Base-by-base conservation (phyloP, 352 stramenopile species). In the Pythium grandisporangium region DNA sequence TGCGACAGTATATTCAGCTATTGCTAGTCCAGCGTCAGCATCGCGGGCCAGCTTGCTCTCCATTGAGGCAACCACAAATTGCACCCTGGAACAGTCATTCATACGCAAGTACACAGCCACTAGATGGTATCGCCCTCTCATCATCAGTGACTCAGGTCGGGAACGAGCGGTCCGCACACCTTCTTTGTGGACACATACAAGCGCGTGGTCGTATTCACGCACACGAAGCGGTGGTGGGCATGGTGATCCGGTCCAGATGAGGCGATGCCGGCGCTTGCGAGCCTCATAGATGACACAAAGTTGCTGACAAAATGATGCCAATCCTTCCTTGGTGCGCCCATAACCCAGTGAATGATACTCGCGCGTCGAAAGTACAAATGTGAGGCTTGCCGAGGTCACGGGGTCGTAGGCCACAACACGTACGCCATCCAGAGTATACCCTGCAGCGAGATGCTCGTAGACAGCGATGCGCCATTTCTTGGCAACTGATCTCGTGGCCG, bases 131-230 rank as follows among this genome's bases (percentile, higher is more conserved):
- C n/a, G n/a, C n/a, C n/a, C n/a, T n/a, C n/a, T n/a, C n/a, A n/a
- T n/a, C n/a, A n/a, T n/a, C n/a, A n/a, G n/a, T n/a, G n/a, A n/a
- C n/a, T n/a, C n/a, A n/a, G n/a, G n/a, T n/a, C n/a, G n/a, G n/a
- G n/a, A n/a, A n/a, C n/a, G n/a, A n/a, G n/a, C n/a, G n/a, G n/a
- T n/a, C n/a, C n/a, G 66, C 3, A 85, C 6, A 0, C 72, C 72
- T 48, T 83, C 72, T 27, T 81, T 81, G 53, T 85, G 72, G 26
- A 80, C 37, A 25, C 69, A 85, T 3, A 78, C n/a, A 4, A 80
- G 50, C 5, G 55, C 26, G 24, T 55, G 46, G 19, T 83, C 69
- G 35, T 66, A 57, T 33, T 81, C 72, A n/a, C 69, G 59, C 6
- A 79, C 20, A 11, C 72, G 62, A 34, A 85, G 45, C 4, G 72